Base-by-base conservation (phyloP, 2,329 filamentous ascomycete genomes). In the Curvularia sp. region DNA sequence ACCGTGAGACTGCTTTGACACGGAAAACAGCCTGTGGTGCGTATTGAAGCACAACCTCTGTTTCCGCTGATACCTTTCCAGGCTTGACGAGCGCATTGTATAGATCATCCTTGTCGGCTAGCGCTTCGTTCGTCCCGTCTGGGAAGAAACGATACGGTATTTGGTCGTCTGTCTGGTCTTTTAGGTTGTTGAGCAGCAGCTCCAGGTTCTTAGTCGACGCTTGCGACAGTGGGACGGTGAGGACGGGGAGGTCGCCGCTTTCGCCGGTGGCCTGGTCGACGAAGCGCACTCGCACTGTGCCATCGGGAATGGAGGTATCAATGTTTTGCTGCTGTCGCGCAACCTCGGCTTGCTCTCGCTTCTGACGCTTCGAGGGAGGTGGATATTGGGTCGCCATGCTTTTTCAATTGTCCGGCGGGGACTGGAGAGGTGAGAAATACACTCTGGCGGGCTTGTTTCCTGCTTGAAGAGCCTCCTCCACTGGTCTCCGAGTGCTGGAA, bases 21-120 rank as follows among this genome's bases (percentile, higher is more conserved):
- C 90, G 89, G 82, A 97, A 98, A 0, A 98, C 90, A 22, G 94
- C 92, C 77, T 99, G 94, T 0, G 95, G 94, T 38, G 87, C 86
- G 74, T 86, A 89, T 58, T 87, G 84, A 13, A 89, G 83, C 41
- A 84, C 82, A 26, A 89, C 80, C 33, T 84, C 83, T 61, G 87
- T 84, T 81, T 90, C 87, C 26, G 85, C 86, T 2, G 75, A 78
- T 9, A 72, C 75, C 55, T 78, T 78, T 13, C 81, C 81, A n/a
- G 73, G 65, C 56, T 77, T 77, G 2, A 79, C 69, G 50, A 79
- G 49, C 5, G 75, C 67, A 61, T 73, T 74, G 63, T 81, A 80
- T 51, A 81, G 51, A 61, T 83, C 80, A 38, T 79, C 76, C 49
- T 78, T 81, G 57, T 83, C 80, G 30, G 78, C 77, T 30, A 79